Percentiles rank a stretch among this genome's conserved stretches.
phyloP scores from a whole-genome alignment of 2,329 filamentous ascomycete species.

The Tolypocladium ophioglossoides region DNA sequence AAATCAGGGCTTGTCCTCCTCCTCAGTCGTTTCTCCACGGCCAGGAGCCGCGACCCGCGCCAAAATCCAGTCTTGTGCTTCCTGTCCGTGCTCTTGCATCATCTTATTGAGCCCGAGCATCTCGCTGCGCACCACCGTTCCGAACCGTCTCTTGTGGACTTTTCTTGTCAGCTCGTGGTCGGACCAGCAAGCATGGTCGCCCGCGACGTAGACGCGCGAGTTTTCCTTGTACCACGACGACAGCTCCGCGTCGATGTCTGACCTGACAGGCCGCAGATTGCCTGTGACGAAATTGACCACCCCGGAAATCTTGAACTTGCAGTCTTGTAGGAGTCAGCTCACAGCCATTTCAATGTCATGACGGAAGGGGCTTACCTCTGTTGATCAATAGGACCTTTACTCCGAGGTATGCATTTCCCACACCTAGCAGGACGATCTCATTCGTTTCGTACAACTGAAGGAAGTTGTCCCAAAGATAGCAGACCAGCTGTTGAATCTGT shows the following conservation, averaged over 20 bases:
- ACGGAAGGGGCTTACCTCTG: conserved; percentile 44
- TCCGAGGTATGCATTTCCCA: conserved; percentile 80
- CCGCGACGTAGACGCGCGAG: conserved; percentile 68
- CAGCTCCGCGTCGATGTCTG: conserved; percentile 63
- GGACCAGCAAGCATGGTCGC: conserved; percentile 66
- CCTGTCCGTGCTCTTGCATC: conserved; percentile 43
- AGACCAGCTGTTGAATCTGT: conserved; percentile 62
- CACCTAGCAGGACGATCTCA: conserved; percentile 75
- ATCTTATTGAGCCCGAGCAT: conserved; percentile 40
- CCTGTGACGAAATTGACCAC: conserved; percentile 76
- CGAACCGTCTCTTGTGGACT: conserved; percentile 50
- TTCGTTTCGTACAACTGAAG: conserved; percentile 65
- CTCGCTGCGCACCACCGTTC: conserved; percentile 42
- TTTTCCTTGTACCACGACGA: conserved; percentile 76
- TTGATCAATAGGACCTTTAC: conserved; percentile 72
- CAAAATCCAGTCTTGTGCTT: conserved; percentile 42
- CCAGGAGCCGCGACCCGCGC: conserved; percentile 22
- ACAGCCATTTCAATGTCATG: neutral
- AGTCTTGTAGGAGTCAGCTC: conserved; percentile 30
- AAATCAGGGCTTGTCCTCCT: conserved; percentile 22
- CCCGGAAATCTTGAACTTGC: conserved; percentile 57
- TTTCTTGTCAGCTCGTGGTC: conserved; percentile 49
- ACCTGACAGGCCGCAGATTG: conserved; percentile 65
- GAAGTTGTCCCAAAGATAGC: conserved; percentile 95
- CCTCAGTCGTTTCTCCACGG: conserved; percentile 37